Percentiles rank a stretch among this genome's conserved stretches.
phyloP scores from a whole-genome alignment of 345 rosid genomes.

The Citrus maxima region DNA sequence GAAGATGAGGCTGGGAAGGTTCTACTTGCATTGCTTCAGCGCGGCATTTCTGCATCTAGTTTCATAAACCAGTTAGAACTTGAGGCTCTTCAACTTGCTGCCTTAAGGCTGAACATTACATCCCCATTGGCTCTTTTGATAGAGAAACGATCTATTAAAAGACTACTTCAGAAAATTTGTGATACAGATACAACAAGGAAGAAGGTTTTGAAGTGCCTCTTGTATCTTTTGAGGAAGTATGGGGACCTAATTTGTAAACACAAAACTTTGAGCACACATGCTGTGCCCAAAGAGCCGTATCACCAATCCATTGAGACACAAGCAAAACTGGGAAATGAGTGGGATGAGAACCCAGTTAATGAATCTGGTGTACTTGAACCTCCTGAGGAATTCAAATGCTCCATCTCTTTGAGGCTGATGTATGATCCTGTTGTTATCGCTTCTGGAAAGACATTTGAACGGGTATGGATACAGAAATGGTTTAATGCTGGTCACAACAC shows the following conservation, averaged over 20 bases:
- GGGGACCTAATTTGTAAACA: conserved; percentile 9
- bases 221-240: conserved; percentile 37
- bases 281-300: not conserved
- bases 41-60: conserved; percentile 19
- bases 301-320: not conserved
- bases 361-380: conserved; percentile 8
- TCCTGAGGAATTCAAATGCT: conserved; percentile 35
- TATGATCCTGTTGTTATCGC: conserved; percentile 40
- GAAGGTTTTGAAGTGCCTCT: conserved; percentile 28
- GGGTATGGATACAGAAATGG: conserved; percentile 46
- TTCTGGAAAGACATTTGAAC: conserved; percentile 41
- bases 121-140: conserved; percentile 26
- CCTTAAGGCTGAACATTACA: conserved; percentile 31
- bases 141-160: conserved; percentile 38
- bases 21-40: conserved; percentile 18
- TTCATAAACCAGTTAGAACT: conserved; percentile 24
- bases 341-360: conserved; percentile 1
- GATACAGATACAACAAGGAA: conserved; percentile 12
- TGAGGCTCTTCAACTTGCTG: conserved; percentile 27
- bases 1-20: conserved; percentile 39
- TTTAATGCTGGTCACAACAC: conserved; percentile 27
- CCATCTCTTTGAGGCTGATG: conserved; percentile 32
- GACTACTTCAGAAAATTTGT: conserved; percentile 14
- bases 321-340: not conserved
- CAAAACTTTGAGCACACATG: not conserved